Conservation (phyloP, 257 asterid species). For the Petunia secreta region DNA sequence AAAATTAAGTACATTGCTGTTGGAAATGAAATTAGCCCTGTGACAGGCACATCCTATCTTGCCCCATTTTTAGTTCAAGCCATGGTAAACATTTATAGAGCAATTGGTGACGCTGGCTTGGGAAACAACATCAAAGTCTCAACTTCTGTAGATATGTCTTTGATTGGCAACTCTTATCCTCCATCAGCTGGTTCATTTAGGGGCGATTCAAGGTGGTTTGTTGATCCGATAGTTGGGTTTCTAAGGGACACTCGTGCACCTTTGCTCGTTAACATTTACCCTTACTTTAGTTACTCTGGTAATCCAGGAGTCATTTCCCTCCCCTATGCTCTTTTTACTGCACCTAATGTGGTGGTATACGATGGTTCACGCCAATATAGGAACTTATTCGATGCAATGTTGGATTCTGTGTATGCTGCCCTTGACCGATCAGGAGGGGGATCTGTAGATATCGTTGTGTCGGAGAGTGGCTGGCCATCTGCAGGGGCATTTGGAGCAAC, state of each 20-base stretch:
- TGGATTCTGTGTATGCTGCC: constrained; percentile 41
- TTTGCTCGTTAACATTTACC: constrained; percentile 46
- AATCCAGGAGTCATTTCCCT: background rate
- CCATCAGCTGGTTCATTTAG: constrained; percentile 32
- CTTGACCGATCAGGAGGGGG: constrained; percentile 39
- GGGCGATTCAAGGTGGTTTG: constrained; percentile 2
- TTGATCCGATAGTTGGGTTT: constrained; percentile 34
- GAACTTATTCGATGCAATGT: too few relatives aligned
- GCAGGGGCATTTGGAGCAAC: constrained; percentile 31
- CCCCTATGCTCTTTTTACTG: constrained; percentile 37
- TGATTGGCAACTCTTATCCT: constrained; percentile 32
- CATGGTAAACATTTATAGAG: background rate
- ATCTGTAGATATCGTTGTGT: constrained; percentile 34
- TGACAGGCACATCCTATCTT: background rate
- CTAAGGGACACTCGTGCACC: constrained; percentile 23
- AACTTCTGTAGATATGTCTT: background rate
- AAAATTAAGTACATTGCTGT: background rate
- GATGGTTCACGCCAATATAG: too few relatives aligned
- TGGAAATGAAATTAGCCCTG: background rate
- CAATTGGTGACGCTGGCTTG: background rate
- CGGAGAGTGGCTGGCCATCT: constrained; percentile 48
- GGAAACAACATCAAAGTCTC: constrained; percentile 13
- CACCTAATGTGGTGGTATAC: too few relatives aligned
- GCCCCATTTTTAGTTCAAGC: background rate
- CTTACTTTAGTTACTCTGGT: constrained; percentile 35